These are phyloP conservation scores for Pythium aristosporum DNA, from an alignment of 352 stramenopile genomes.

Conservation along the genomic window DNA sequence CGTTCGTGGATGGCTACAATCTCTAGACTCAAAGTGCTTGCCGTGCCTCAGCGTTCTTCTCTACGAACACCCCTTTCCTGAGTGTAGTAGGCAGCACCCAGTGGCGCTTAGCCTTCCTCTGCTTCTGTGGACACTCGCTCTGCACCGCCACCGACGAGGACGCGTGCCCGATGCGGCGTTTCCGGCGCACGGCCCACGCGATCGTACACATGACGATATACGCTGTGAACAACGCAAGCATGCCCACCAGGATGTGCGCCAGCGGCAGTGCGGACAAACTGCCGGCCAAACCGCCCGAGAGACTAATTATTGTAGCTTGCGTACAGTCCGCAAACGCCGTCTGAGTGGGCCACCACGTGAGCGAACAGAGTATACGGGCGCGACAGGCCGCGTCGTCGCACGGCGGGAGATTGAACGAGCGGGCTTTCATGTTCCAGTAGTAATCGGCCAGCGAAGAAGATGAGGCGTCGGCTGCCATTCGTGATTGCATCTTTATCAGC, in stretches of 20 bases:
- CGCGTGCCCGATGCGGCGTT: not conserved
- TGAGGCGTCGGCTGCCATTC: conserved; percentile 42
- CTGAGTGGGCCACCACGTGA: conserved; percentile 62
- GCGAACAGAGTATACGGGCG: conserved; percentile 58
- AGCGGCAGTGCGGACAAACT: not conserved
- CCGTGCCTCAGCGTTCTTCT: not conserved
- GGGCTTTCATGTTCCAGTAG: conserved; percentile 86
- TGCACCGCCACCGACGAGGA: not conserved
- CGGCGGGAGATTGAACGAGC: conserved; percentile 45
- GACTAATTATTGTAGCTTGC: not conserved
- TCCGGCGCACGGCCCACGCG: not conserved
- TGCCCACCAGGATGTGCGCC: not conserved
- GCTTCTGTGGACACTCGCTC: not conserved
- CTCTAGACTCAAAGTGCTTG: not conserved
- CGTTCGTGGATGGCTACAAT: conserved; percentile 1
- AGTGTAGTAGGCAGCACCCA: not conserved
- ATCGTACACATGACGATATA: not conserved
- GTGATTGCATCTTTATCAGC: conserved; percentile 49
- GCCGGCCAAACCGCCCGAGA: not conserved
- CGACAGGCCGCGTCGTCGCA: conserved; percentile 53
- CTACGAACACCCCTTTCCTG: not conserved
- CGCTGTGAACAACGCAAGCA: not conserved
- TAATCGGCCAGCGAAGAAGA: conserved; percentile 52
- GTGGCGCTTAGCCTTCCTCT: not conserved
- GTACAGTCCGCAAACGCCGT: not conserved